Evolutionary conservation across 129 eudicot species (phyloP).

Genomic region (Saussurea involucrata): DNA sequence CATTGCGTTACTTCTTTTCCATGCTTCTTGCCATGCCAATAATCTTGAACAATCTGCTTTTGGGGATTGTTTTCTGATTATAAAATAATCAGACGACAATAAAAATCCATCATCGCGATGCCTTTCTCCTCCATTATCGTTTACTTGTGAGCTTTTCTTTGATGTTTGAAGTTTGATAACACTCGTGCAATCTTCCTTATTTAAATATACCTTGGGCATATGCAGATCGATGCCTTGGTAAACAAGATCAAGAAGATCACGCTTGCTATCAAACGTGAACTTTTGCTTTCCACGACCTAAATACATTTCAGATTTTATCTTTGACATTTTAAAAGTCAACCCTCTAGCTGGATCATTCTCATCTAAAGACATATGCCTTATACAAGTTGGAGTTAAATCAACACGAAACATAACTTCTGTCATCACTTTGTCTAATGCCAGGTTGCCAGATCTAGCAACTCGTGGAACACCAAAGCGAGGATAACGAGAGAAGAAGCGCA

Average conservation of each 20-base stretch:
- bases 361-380: conserved; percentile 76
- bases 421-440: conserved; percentile 81
- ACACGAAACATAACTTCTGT: conserved; percentile 86
- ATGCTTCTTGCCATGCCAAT: conserved; percentile 92
- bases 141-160: conserved; percentile 47
- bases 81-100: conserved; percentile 84
- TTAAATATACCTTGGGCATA: conserved; percentile 62
- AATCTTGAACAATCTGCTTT: conserved; percentile 87
- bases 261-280: conserved; percentile 67
- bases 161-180: conserved; percentile 58
- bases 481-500: conserved; percentile 91
- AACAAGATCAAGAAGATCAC: conserved; percentile 83
- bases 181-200: conserved; percentile 58
- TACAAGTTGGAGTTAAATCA: conserved; percentile 69
- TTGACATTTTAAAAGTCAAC: conserved; percentile 62
- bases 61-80: conserved; percentile 85
- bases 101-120: conserved; percentile 79
- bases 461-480: conserved; percentile 95
- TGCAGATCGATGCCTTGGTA: conserved; percentile 87
- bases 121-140: conserved; percentile 48
- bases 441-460: conserved; percentile 86
- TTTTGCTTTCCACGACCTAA: conserved; percentile 80
- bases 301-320: conserved; percentile 69
- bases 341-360: conserved; percentile 93
- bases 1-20: conserved; percentile 75